Percentiles rank a stretch among this genome's conserved stretches.
These are phyloP conservation scores for Xylaria flabelliformis DNA, from an alignment of 495 filamentous ascomycete genomes.

Conservation along the genomic window DNA sequence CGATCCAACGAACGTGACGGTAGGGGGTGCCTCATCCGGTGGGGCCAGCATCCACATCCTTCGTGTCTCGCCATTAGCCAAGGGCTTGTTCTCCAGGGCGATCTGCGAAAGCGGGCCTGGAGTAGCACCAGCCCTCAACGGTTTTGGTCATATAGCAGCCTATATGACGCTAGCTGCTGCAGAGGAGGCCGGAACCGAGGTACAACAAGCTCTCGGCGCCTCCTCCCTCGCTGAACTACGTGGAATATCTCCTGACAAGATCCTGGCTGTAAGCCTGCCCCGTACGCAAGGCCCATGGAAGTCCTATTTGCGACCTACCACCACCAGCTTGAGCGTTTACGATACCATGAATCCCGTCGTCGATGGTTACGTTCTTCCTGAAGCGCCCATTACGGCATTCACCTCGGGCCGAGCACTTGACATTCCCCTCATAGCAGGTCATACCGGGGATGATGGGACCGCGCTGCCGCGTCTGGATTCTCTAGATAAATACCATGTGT, in stretches of 20 bases:
- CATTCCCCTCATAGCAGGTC: slow-evolving; percentile 1
- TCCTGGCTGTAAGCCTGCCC: slow-evolving; percentile 2
- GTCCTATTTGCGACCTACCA: slow-evolving; percentile 9
- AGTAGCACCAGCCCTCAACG: slow-evolving; percentile 31
- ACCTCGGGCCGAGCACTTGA: not conserved
- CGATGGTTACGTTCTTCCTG: slow-evolving; percentile 53
- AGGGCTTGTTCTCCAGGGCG: slow-evolving; percentile 53
- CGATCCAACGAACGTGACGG: slow-evolving; percentile 45
- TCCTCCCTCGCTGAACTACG: slow-evolving; percentile 18
- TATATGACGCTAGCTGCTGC: slow-evolving; percentile 13
- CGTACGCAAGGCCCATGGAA: slow-evolving; percentile 17
- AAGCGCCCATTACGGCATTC: slow-evolving; percentile 21
- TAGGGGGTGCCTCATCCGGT: slow-evolving; percentile 34
- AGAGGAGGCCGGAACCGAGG: slow-evolving; percentile 1
- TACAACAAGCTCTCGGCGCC: not conserved
- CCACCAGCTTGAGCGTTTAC: slow-evolving; percentile 23
- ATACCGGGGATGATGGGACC: not conserved
- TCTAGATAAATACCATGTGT: not conserved
- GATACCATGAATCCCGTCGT: slow-evolving; percentile 43
- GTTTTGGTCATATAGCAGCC: slow-evolving; percentile 21
- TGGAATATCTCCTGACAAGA: not conserved
- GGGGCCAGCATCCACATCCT: slow-evolving; percentile 32
- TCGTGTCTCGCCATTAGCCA: slow-evolving; percentile 36
- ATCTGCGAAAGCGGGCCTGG: slow-evolving; percentile 51
- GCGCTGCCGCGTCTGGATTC: slow-evolving; percentile 9